phyloP scores from a whole-genome alignment of 2,329 filamentous ascomycete species.

The Sphaceloma murrayae region DNA sequence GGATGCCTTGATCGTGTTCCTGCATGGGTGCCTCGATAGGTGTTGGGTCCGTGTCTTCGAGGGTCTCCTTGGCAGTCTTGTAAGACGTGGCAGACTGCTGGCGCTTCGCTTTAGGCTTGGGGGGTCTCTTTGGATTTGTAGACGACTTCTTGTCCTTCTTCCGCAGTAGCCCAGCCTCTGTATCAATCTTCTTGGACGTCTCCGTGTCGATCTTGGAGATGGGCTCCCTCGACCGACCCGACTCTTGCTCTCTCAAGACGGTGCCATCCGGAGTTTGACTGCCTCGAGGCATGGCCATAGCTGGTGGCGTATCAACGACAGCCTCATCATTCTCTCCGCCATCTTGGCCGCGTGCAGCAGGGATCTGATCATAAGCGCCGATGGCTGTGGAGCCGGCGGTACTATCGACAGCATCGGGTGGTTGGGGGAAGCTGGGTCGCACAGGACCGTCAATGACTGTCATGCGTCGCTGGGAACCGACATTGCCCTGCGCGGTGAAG shows the following conservation, averaged over 20 bases:
- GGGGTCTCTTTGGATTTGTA: neutral
- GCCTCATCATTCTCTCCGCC: slow-evolving; percentile 23
- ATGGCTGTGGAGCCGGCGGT: slow-evolving; percentile 5
- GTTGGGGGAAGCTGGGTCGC: slow-evolving; percentile 36
- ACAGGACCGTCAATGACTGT: slow-evolving; percentile 35
- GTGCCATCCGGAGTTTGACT: neutral
- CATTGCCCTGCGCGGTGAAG: slow-evolving; percentile 42
- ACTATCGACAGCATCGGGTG: slow-evolving; percentile 24
- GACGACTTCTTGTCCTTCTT: slow-evolving; percentile 20
- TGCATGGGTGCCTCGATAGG: slow-evolving; percentile 4
- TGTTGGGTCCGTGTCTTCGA: slow-evolving; percentile 7
- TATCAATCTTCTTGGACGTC: slow-evolving; percentile 4
- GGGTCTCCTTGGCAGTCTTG: slow-evolving; percentile 15
- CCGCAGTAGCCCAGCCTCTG: slow-evolving; percentile 8
- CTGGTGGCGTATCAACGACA: slow-evolving; percentile 24
- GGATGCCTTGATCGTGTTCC: neutral
- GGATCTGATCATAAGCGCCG: slow-evolving; percentile 6
- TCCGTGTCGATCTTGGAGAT: slow-evolving; percentile 5
- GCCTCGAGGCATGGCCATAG: slow-evolving; percentile 26
- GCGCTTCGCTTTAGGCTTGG: slow-evolving; percentile 3
- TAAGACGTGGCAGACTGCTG: slow-evolving; percentile 15
- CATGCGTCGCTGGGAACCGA: slow-evolving; percentile 35
- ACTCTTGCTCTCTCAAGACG: neutral
- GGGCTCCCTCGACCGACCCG: neutral
- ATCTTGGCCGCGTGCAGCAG: slow-evolving; percentile 13